Base-by-base conservation (phyloP, 2,329 filamentous ascomycete genomes). In the Phaeosphaeriaceae sp. region DNA sequence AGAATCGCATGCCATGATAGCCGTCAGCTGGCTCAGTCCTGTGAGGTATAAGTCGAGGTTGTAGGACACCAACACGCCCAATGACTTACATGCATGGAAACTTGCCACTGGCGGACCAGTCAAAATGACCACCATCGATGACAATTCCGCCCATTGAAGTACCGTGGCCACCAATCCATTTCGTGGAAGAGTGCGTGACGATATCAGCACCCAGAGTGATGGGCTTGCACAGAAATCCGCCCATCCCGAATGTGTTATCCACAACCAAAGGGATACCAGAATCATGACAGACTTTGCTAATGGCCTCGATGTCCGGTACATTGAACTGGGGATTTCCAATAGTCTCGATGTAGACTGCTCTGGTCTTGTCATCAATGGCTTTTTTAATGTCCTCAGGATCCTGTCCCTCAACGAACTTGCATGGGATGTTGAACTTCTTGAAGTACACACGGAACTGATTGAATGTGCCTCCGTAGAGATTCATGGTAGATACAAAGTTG, bases 361-460 rank as follows among this genome's bases (percentile, higher is more conserved):
- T 53, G 4, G 68, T 69, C 11, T 68, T 69, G 1, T 62, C 59
- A 46, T 71, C 65, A 36, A 71, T 65, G 15, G 60, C 52, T 20
- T 50, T 40, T 9, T 49, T 49, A 42, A 69, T 64, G 21, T 58
- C 54, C n/a, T 56, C 20, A 15, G 64, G 71, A 62, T 52, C 57
- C 33, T 58, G 67, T 60, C 58, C 74, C 62, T 71, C 72, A 63
- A 79, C 71, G 65, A 75, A 77, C 67, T 79, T 77, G 64, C 74
- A 72, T 52, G 71, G 56, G 61, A 79, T 77, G 58, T 76, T 71
- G 65, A 80, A 76, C 49, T 76, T 76, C 60, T 69, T 73, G 59
- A 79, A 53, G 57, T 77, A 77, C 13, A 78, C 75, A 9, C 74
- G 68, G 60, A 78, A 78, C 27, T 67, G 76, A 61, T 78, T 78